Evolutionary conservation across 495 filamentous ascomycete genomes (phyloP).

Genomic region (Astrothelium macrocarpum): DNA sequence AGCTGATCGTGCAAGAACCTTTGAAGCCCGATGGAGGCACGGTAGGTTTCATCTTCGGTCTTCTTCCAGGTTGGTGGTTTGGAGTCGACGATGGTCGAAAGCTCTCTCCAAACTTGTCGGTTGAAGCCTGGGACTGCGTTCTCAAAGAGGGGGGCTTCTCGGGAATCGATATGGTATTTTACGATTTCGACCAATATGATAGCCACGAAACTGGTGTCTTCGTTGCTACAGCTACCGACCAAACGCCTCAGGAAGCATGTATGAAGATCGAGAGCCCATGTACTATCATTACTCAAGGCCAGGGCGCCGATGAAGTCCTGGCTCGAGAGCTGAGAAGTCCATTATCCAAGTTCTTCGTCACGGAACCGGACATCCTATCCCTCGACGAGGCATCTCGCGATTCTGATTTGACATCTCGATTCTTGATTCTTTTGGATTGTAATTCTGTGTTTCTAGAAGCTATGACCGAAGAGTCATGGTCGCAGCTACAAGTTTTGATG

Average conservation of each 20-base stretch:
- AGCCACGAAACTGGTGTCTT: neutral
- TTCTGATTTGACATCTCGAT: no score
- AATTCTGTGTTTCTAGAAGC: neutral
- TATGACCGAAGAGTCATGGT: neutral
- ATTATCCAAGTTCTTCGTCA: no score
- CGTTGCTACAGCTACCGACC: neutral
- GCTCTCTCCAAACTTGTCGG: no score
- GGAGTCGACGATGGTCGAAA: no score
- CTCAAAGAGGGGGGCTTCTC: neutral
- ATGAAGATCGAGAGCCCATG: neutral
- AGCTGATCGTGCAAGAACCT: conserved; percentile 13
- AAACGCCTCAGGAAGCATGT: neutral
- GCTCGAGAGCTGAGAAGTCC: no score
- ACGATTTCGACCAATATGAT: neutral
- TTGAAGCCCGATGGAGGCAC: neutral
- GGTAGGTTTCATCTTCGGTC: no score
- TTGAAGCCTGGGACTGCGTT: neutral
- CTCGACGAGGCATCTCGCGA: neutral
- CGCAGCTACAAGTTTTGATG: neutral
- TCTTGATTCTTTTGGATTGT: no score
- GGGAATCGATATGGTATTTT: neutral
- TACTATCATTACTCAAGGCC: no score
- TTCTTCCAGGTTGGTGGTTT: no score
- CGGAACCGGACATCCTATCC: neutral
- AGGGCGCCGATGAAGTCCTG: no score